Evolutionary conservation across 2,329 filamentous ascomycete species (phyloP), one percentile per base, ranked within the genome.

Genomic region (Cordyceps pruinosa): DNA sequence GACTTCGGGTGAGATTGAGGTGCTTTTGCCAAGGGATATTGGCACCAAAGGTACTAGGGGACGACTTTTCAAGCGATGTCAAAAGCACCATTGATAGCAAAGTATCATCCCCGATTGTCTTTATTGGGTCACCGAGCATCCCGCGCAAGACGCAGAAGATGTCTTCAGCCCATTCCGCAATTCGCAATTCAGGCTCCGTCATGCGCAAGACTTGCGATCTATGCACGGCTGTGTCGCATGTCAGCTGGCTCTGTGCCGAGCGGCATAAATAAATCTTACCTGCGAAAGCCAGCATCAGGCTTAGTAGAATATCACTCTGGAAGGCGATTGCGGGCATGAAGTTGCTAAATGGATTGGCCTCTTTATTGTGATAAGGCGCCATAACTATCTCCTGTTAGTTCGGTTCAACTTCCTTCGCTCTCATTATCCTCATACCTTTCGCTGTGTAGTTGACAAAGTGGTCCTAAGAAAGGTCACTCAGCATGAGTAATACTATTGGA

Each of bases 11-110:
- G 54, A 90, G 82, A 57, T 83, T 83, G 1, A 95, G 78, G 69
- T 95, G 89, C 52, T 81, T 82, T 66, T 91, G 88, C 90, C 90
- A 95, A 1, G 88, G 81, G 54, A 93, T 88, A 1, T 83, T 79
- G n/a, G 89, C 85, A 55, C 88, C 89, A 66, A 94, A 93, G 0
- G 88, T 87, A 57, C 86, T 87, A 0, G 90, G 90, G 0, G 87
- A 90, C 50, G 94, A 86, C 57, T 94, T 93, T 66, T 94, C 89
- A 21, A 94, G 76, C 1, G 89, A 92, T 1, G 89, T 83, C 46
- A 95, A 80, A 87, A 94, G 91, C 61, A 95, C 91, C 8, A 89
- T 87, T 0, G 89, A 90, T 0, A 89, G 89, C 3, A 95, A 77
- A 56, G 87, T 89, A 17, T 83, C 82, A 62, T 90, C 85, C 1